phyloP scores from a whole-genome alignment of 176 grass and related monocot genomes.

The Pontederia crassipes region DNA sequence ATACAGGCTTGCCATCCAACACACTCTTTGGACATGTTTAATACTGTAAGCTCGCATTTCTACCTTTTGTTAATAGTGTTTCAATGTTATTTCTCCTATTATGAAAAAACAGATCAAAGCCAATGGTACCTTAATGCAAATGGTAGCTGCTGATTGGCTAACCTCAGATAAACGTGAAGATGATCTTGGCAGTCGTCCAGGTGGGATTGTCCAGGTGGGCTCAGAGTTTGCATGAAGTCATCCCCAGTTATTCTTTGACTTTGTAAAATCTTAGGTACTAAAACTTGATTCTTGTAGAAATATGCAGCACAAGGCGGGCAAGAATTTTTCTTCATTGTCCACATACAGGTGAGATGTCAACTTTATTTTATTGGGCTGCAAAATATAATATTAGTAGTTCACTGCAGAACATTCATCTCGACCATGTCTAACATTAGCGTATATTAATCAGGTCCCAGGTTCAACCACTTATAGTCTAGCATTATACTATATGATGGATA shows the following conservation, averaged over 20 bases:
- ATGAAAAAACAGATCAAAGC: constrained; percentile 56
- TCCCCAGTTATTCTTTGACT: constrained; percentile 2
- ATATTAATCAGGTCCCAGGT: constrained; percentile 60
- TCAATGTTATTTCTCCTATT: not conserved
- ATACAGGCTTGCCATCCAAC: too few relatives aligned
- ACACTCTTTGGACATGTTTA: too few relatives aligned
- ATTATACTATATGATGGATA: constrained; percentile 98
- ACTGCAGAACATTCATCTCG: not conserved
- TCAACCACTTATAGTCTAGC: constrained; percentile 86
- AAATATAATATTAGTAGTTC: not conserved
- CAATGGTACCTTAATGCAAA: constrained; percentile 87
- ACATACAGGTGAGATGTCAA: constrained; percentile 56
- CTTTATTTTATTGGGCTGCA: not conserved
- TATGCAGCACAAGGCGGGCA: constrained; percentile 69
- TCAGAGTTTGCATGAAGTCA: not conserved
- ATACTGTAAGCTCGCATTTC: too few relatives aligned
- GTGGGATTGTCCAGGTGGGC: constrained; percentile 83
- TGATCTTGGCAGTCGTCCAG: constrained; percentile 63
- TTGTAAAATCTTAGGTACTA: constrained; percentile 1
- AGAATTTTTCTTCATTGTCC: constrained; percentile 93
- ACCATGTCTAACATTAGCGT: not conserved
- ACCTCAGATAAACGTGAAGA: constrained; percentile 95
- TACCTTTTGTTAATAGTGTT: not conserved
- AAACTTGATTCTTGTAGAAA: constrained; percentile 54
- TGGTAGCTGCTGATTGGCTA: constrained; percentile 98